These are phyloP conservation scores for Aureobasidium sp. DNA, from an alignment of 2,329 filamentous ascomycete genomes.

Conservation along the genomic window DNA sequence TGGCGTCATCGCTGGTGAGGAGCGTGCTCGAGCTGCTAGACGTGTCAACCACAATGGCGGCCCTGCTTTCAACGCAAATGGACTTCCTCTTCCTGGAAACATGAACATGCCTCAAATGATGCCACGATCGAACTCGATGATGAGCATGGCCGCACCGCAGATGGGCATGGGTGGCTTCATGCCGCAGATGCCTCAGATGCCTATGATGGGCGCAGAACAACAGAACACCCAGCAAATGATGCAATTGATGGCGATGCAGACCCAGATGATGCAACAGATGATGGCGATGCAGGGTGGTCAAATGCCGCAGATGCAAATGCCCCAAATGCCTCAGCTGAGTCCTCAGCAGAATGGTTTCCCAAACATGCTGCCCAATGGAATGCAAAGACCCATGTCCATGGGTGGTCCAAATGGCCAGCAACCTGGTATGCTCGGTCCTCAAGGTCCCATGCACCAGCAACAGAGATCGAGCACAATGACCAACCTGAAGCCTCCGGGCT, in stretches of 20 bases:
- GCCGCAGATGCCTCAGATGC: slow-evolving; percentile 12
- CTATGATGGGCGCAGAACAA: slow-evolving; percentile 4
- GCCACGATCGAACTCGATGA: slow-evolving; percentile 29
- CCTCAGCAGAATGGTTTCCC: slow-evolving; percentile 10
- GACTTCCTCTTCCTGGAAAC: slow-evolving; percentile 26
- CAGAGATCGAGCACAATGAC: slow-evolving; percentile 30
- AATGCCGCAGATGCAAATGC: slow-evolving; percentile 19
- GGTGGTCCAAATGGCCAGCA: slow-evolving; percentile 34
- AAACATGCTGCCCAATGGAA: slow-evolving; percentile 4
- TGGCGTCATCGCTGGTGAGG: slow-evolving; percentile 80
- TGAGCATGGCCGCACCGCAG: slow-evolving; percentile 22
- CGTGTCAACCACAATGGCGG: slow-evolving; percentile 58
- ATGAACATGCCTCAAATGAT: slow-evolving; percentile 24
- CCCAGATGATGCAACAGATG: slow-evolving; percentile 35
- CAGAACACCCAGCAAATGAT: slow-evolving; percentile 28
- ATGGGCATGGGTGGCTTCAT: slow-evolving; percentile 21
- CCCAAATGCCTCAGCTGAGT: slow-evolving; percentile 17
- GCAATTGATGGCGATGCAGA: slow-evolving; percentile 34
- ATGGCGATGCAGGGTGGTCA: slow-evolving; percentile 31
- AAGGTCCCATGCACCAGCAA: slow-evolving; percentile 22
- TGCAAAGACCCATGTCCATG: slow-evolving; percentile 36
- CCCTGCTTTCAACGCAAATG: slow-evolving; percentile 15
- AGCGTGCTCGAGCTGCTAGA: slow-evolving; percentile 68
- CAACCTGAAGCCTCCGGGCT: slow-evolving; percentile 22
- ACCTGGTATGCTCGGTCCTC: slow-evolving; percentile 66